phyloP scores from a whole-genome alignment of 2,329 filamentous ascomycete species.

The Ophiostoma quercus region DNA sequence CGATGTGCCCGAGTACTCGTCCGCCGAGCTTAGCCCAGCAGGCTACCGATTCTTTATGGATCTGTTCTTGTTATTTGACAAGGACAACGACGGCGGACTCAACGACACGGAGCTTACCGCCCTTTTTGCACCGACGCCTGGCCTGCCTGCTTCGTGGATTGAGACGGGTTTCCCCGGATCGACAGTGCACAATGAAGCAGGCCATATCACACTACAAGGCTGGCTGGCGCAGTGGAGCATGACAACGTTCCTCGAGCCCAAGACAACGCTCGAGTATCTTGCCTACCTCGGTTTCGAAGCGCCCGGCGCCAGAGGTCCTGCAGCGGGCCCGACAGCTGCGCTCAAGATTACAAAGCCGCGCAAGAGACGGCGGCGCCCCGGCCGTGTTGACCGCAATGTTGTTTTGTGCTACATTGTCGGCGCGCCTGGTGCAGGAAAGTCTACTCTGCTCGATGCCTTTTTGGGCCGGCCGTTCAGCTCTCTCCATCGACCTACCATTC shows the following conservation, averaged over 20 bases:
- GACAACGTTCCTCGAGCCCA: conserved; percentile 95
- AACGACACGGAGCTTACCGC: conserved; percentile 80
- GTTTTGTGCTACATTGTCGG: conserved; percentile 91
- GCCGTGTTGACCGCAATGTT: conserved; percentile 87
- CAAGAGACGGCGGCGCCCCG: conserved; percentile 74
- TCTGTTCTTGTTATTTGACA: conserved; percentile 88
- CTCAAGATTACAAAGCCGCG: conserved; percentile 89
- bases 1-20: conserved; percentile 86
- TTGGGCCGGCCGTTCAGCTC: conserved; percentile 79
- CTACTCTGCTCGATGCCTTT: conserved; percentile 83
- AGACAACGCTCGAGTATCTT: conserved; percentile 90
- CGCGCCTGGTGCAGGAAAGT: conserved; percentile 81
- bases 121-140: conserved; percentile 88
- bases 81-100: conserved; percentile 93
- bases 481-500: conserved; percentile 89
- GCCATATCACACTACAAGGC: conserved; percentile 90
- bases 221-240: conserved; percentile 99
- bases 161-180: conserved; percentile 88
- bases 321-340: conserved; percentile 54
- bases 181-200: conserved; percentile 90
- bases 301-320: conserved; percentile 27
- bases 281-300: conserved; percentile 94
- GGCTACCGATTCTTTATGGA: conserved; percentile 97
- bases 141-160: conserved; percentile 77
- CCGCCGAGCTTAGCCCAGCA: conserved; percentile 85